phyloP scores from a whole-genome alignment of 1,284 basidiomycete species.

The Cutaneotrichosporon cavernicola region DNA sequence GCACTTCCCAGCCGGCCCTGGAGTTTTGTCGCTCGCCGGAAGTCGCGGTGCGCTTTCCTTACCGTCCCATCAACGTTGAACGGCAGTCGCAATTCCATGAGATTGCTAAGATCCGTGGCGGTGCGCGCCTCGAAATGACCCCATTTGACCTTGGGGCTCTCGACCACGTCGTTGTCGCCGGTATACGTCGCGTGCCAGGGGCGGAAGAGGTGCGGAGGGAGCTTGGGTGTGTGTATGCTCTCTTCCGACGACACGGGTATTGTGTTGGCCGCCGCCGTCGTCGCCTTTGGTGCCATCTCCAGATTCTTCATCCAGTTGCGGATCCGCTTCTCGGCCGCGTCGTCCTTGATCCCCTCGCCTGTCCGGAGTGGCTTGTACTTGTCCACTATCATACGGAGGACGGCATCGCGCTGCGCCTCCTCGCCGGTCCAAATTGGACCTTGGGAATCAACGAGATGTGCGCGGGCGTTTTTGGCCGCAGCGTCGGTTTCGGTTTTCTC shows the following conservation, averaged over 20 bases:
- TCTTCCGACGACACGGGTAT: neutral
- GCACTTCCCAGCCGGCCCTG: slow-evolving; percentile 65
- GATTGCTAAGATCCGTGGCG: slow-evolving; percentile 37
- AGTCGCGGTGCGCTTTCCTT: slow-evolving; percentile 59
- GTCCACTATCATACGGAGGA: slow-evolving; percentile 79
- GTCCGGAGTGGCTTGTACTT: slow-evolving; percentile 75
- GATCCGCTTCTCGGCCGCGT: slow-evolving; percentile 71
- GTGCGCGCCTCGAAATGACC: slow-evolving; percentile 41
- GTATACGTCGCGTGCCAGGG: slow-evolving; percentile 52
- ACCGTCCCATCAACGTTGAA: slow-evolving; percentile 58
- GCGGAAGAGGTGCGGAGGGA: slow-evolving; percentile 49
- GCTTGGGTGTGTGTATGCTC: slow-evolving; percentile 40
- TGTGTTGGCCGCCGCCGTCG: neutral
- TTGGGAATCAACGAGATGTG: slow-evolving; percentile 50
- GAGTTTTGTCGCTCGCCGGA: slow-evolving; percentile 58
- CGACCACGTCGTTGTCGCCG: slow-evolving; percentile 29
- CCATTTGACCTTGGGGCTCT: slow-evolving; percentile 43
- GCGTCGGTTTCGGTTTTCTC: slow-evolving; percentile 34
- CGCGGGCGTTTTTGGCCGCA: slow-evolving; percentile 19
- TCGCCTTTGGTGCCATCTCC: slow-evolving; percentile 34
- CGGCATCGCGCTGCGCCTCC: slow-evolving; percentile 67
- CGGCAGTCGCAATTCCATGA: slow-evolving; percentile 46
- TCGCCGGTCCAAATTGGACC: slow-evolving; percentile 67
- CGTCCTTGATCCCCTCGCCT: slow-evolving; percentile 38
- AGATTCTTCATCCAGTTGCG: slow-evolving; percentile 55